Evolutionary conservation across 2,329 filamentous ascomycete genomes (phyloP), one percentile per base, ranked within the genome.

Genomic region (Pseudogymnoascus sp.): DNA sequence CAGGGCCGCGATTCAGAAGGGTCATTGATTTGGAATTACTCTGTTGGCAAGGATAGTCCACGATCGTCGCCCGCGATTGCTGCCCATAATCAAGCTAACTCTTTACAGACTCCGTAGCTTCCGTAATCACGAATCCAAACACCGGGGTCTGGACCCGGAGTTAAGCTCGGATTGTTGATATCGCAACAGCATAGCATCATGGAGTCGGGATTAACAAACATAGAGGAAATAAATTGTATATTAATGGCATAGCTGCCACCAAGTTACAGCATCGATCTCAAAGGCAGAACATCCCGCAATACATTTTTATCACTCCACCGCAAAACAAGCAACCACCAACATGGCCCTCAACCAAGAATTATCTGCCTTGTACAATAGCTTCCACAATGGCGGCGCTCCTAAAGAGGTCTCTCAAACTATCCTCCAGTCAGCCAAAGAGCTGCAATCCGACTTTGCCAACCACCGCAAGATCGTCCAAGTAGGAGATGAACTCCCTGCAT

Each of bases 401-500:
- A n/a, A 47, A 14, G 18, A 42, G 7, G 33, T 69, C 16, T 50
- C 59, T n/a, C 28, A 65, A 21, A n/a, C 6, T 56, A 65, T 71
- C 63, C 16, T 47, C n/a, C 25, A 62, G 12, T 56, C 25, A 33
- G 3, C 50, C 25, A 33, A 56, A 14, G 28, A 33, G 50, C 2
- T 56, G n/a, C n/a, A 56, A 56, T 31, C 25, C 28, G 28, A 33
- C 50, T 74, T 67, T 61, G 59, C 68, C 33, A 18, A 14, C 25
- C 37, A 14, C 25, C 37, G 18, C 18, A 65, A 65, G 3, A 68
- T 70, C 4, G 71, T 77, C 63, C 66, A 77, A 62, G 68, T 70
- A 3, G 75, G 75, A 37, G 69, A 71, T 56, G 67, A 66, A 8
- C 64, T 78, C 10, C 75, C 76, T 4, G 60, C 67, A 1, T 77